Conservation (phyloP, 2,329 filamentous ascomycete species). For the Parascedosporium putredinis region DNA sequence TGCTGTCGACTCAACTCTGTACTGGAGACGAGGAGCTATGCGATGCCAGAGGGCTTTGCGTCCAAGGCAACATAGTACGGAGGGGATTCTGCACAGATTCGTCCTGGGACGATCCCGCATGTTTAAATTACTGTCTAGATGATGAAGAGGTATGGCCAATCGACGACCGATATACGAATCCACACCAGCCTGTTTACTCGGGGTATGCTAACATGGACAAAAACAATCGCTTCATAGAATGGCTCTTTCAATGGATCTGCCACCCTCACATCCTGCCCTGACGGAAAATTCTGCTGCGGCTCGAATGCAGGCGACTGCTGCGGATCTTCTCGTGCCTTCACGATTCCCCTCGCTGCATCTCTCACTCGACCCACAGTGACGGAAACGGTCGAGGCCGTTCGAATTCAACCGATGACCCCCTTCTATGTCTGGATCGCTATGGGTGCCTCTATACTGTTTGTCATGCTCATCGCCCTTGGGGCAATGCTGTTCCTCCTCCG, state of each 20-base stretch:
- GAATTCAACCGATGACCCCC: conserved; percentile 8
- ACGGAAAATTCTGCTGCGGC: conserved; percentile 23
- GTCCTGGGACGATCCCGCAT: conserved; percentile 20
- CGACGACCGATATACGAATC: no score
- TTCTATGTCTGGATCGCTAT: conserved; percentile 17
- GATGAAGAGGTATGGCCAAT: conserved; percentile 10
- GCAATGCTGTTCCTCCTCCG: conserved; percentile 13
- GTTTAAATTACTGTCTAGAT: conserved; percentile 19
- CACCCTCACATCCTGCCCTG: conserved; percentile 19
- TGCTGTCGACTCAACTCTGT: conserved; percentile 20
- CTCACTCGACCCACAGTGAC: conserved; percentile 17
- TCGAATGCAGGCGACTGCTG: conserved; percentile 19
- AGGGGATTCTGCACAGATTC: conserved; percentile 21
- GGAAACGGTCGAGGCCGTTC: conserved; percentile 8
- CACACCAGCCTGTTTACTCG: no score
- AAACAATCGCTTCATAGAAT: conserved; percentile 10
- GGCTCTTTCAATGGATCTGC: conserved; percentile 17
- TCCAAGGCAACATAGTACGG: conserved; percentile 15
- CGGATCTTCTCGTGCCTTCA: conserved; percentile 16
- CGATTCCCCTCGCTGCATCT: conserved; percentile 14
- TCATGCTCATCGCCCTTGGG: conserved; percentile 11
- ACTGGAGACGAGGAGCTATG: conserved; percentile 17
- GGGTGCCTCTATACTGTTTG: conserved; percentile 15
- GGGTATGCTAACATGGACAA: conserved; percentile 2
- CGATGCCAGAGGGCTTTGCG: conserved; percentile 18